Conservation (phyloP, 2,329 filamentous ascomycete genomes). For the Sclerotinia minor region DNA sequence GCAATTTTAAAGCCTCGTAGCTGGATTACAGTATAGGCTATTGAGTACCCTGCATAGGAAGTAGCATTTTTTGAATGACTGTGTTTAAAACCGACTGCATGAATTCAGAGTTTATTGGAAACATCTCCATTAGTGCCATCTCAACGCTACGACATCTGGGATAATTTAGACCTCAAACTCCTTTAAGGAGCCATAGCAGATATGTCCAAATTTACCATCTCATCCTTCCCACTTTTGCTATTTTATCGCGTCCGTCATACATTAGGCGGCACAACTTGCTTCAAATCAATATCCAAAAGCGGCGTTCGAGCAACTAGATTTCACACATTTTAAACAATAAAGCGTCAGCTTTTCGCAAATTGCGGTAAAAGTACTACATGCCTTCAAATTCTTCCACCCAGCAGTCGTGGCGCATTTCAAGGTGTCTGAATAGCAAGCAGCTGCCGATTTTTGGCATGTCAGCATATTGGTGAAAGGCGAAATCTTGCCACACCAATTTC, state of each 20-base stretch:
- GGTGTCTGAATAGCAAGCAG: conserved; percentile 15
- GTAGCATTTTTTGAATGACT: background rate
- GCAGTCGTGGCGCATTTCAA: conserved; percentile 14
- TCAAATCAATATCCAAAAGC: conserved; percentile 16
- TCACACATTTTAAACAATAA: conserved; percentile 16
- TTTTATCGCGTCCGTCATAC: conserved; percentile 1
- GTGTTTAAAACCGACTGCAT: conserved; percentile 16
- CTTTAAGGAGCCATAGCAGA: background rate
- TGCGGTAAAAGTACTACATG: conserved; percentile 8
- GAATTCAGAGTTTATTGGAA: conserved; percentile 11
- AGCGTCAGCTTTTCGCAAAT: conserved; percentile 21
- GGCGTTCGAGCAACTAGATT: conserved; percentile 5
- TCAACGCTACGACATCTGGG: conserved; percentile 13
- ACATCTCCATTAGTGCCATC: conserved; percentile 1
- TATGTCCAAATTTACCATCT: background rate
- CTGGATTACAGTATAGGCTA: background rate
- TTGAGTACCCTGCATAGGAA: background rate
- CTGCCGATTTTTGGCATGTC: conserved; percentile 23
- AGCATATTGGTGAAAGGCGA: conserved; percentile 9
- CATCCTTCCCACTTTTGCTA: background rate
- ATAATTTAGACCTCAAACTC: background rate
- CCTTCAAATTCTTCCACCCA: background rate
- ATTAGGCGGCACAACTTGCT: background rate
- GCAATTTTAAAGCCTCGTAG: too few species aligned
- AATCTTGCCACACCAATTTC: conserved; percentile 21